These are phyloP conservation scores for Hypoxylon lenormandii DNA, from an alignment of 495 filamentous ascomycete species.

Conservation along the genomic window DNA sequence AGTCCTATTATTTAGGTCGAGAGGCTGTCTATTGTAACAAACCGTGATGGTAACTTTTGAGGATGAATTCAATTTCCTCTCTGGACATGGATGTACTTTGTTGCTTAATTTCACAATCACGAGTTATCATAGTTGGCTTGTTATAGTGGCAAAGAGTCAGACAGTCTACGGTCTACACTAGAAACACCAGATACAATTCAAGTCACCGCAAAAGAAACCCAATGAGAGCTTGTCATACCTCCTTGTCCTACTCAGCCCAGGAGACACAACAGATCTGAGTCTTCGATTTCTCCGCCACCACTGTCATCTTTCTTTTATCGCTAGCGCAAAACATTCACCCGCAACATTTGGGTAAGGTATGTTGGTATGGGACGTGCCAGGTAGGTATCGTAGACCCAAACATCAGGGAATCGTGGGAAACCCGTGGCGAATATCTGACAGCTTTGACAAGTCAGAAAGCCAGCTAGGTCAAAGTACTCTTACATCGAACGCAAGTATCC, in stretches of 20 bases:
- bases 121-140: not conserved
- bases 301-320: conserved; percentile 16
- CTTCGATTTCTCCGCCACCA: conserved; percentile 44
- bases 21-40: conserved; percentile 9
- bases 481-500: conserved; percentile 17
- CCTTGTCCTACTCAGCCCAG: conserved; percentile 6
- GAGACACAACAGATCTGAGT: conserved; percentile 29
- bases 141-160: too few relatives aligned
- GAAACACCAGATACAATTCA: not conserved
- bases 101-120: conserved; percentile 3
- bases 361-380: conserved; percentile 17
- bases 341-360: conserved; percentile 7
- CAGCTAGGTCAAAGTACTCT: conserved; percentile 2
- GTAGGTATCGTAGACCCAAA: conserved; percentile 34
- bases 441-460: conserved; percentile 9
- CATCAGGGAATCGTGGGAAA: conserved; percentile 37
- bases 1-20: conserved; percentile 7
- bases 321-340: conserved; percentile 25
- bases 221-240: conserved; percentile 13
- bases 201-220: conserved; percentile 8
- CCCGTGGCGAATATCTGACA: conserved; percentile 37
- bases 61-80: conserved; percentile 11
- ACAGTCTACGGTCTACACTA: not conserved
- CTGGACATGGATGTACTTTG: not conserved
- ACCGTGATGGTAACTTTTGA: conserved; percentile 13